Conservation (phyloP, 1,284 basidiomycete genomes). For the Cryptococcus neoformans region DNA sequence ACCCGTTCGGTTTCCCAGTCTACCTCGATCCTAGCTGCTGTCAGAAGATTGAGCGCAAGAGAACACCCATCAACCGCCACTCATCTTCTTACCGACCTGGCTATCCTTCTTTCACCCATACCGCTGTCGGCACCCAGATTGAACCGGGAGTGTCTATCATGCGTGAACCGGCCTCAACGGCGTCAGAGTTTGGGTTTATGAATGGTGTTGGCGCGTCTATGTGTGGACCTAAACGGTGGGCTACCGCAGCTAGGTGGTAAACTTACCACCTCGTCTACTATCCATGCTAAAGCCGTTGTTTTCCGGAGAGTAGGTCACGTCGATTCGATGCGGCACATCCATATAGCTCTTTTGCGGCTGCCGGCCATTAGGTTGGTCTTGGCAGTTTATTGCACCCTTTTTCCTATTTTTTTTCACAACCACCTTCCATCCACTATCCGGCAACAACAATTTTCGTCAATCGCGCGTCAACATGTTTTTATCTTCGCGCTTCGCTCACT, state of each 20-base stretch:
- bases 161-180: slow-evolving; percentile 1
- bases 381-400: not conserved
- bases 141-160: slow-evolving; percentile 22
- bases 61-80: not conserved
- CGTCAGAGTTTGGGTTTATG: slow-evolving; percentile 4
- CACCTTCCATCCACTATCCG: not conserved
- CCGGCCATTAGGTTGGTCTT: not conserved
- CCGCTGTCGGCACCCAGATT: slow-evolving; percentile 2
- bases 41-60: not conserved
- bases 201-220: not conserved
- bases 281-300: too few relatives aligned
- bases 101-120: not conserved
- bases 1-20: slow-evolving; percentile 6
- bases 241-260: slow-evolving; percentile 9
- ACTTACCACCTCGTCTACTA: too few relatives aligned
- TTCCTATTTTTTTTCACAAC: slow-evolving; percentile 1
- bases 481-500: not conserved
- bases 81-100: not conserved
- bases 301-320: too few relatives aligned
- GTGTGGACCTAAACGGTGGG: slow-evolving; percentile 13
- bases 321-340: not conserved
- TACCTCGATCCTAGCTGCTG: slow-evolving; percentile 1
- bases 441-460: not conserved
- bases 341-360: not conserved
- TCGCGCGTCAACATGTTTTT: slow-evolving; percentile 1